These are phyloP conservation scores for Cercophora samala DNA, from an alignment of 495 filamentous ascomycete genomes.

Conservation along the genomic window DNA sequence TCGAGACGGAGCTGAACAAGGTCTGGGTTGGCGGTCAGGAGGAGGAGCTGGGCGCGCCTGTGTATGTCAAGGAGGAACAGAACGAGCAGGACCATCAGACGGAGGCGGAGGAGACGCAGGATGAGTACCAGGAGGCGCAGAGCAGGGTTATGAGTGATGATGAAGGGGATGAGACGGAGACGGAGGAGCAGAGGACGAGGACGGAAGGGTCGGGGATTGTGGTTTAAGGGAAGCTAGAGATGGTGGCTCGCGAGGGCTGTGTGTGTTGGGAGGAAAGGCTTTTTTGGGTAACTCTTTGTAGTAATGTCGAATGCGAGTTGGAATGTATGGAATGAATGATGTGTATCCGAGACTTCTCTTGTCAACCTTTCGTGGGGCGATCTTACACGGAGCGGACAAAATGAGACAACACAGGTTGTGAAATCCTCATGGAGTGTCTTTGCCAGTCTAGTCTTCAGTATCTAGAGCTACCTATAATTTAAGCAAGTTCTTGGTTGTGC, in stretches of 20 bases:
- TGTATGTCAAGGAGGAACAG: slow-evolving; percentile 30
- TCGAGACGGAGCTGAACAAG: slow-evolving; percentile 54
- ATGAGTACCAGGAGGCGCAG: slow-evolving; percentile 8
- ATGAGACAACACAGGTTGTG: too few species aligned
- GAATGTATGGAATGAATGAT: background rate
- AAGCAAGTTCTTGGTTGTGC: too few species aligned
- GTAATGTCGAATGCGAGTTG: background rate
- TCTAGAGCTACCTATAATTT: too few species aligned
- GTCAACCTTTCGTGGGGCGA: too few species aligned
- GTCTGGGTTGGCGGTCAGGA: slow-evolving; percentile 54
- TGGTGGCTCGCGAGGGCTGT: background rate
- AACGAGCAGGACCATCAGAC: background rate
- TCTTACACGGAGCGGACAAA: too few species aligned
- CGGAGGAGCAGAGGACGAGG: background rate
- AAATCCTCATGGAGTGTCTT: too few species aligned
- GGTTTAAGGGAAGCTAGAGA: background rate
- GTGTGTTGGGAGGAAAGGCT: background rate
- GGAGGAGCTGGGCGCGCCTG: slow-evolving; percentile 41
- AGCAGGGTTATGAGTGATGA: background rate
- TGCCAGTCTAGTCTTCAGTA: too few species aligned
- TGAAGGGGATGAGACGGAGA: slow-evolving; percentile 5
- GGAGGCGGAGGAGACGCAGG: slow-evolving; percentile 8
- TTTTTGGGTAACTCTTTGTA: background rate
- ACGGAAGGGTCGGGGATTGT: slow-evolving; percentile 8
- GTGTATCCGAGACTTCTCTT: too few species aligned